phyloP scores from a whole-genome alignment of 2,329 filamentous ascomycete species.

The Pseudogymnoascus sp. region DNA sequence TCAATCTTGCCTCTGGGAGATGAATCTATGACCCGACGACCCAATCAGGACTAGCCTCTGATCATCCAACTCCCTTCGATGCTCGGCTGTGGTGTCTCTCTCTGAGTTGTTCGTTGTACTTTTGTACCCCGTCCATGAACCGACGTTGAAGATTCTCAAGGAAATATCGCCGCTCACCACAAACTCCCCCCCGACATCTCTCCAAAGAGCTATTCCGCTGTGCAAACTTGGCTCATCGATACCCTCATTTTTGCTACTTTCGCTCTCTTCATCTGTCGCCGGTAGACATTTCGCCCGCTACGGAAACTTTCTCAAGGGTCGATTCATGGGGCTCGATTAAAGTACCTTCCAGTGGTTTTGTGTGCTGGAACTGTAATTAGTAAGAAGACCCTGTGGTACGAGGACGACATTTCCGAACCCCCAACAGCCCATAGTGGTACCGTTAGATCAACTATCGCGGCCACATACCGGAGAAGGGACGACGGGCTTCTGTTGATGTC shows the following conservation, averaged over 20 bases:
- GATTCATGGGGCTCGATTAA: conserved; percentile 5
- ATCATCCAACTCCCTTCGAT: background rate
- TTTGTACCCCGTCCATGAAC: conserved; percentile 1
- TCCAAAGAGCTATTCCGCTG: background rate
- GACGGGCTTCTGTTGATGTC: background rate
- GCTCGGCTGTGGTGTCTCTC: background rate
- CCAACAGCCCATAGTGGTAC: background rate
- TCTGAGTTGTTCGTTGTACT: conserved; percentile 5
- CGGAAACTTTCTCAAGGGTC: background rate
- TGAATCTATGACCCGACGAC: background rate
- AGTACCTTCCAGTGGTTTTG: background rate
- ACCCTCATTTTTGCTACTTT: background rate
- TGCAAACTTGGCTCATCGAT: background rate
- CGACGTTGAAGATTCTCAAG: background rate
- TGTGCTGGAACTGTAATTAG: conserved; percentile 2
- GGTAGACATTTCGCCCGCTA: background rate
- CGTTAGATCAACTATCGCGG: background rate
- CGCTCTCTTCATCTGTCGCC: background rate
- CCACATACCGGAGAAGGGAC: background rate
- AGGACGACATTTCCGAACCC: background rate
- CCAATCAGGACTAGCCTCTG: background rate
- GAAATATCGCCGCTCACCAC: background rate
- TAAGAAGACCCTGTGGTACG: conserved; percentile 7
- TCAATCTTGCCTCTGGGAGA: background rate
- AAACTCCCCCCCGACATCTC: background rate